Conservation (phyloP, 306 rosid species). For the Psophocarpus tetragonolobus region DNA sequence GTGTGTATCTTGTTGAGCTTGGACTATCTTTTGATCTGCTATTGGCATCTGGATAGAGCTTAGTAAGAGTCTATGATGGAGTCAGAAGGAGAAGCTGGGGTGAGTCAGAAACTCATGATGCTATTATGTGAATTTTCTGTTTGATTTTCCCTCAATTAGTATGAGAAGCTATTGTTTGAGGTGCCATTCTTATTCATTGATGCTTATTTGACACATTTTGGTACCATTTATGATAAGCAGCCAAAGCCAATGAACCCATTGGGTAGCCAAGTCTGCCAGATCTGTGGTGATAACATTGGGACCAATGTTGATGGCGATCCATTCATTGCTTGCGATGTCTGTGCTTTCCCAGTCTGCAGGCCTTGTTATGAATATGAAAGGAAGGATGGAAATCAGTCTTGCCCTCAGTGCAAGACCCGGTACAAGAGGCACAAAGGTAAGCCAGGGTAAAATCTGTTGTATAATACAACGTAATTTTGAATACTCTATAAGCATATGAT, state of each 20-base stretch:
- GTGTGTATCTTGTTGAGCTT: constrained; percentile 55
- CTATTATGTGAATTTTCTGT: background rate
- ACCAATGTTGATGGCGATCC: constrained; percentile 64
- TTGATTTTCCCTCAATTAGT: background rate
- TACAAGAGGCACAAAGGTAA: constrained; percentile 87
- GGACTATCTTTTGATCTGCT: constrained; percentile 37
- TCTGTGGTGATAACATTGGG: constrained; percentile 90
- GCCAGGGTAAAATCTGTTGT: constrained; percentile 1
- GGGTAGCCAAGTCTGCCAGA: constrained; percentile 80
- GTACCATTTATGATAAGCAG: constrained; percentile 40
- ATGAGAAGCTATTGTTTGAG: background rate
- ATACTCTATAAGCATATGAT: background rate
- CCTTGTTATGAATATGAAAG: constrained; percentile 96
- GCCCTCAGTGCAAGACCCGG: constrained; percentile 94
- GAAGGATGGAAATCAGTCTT: constrained; percentile 96
- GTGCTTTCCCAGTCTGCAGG: constrained; percentile 93
- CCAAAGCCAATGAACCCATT: constrained; percentile 54
- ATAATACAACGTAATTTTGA: constrained; percentile 4
- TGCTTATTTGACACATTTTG: constrained; percentile 4
- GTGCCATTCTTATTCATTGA: constrained; percentile 5
- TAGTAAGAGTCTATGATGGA: constrained; percentile 69
- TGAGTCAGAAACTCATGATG: constrained; percentile 51
- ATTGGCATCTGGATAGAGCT: constrained; percentile 41
- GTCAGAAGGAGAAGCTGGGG: constrained; percentile 79
- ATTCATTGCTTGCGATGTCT: constrained; percentile 75